These are phyloP conservation scores for Calonectria hongkongensis DNA, from an alignment of 2,329 filamentous ascomycete species.

Conservation along the genomic window DNA sequence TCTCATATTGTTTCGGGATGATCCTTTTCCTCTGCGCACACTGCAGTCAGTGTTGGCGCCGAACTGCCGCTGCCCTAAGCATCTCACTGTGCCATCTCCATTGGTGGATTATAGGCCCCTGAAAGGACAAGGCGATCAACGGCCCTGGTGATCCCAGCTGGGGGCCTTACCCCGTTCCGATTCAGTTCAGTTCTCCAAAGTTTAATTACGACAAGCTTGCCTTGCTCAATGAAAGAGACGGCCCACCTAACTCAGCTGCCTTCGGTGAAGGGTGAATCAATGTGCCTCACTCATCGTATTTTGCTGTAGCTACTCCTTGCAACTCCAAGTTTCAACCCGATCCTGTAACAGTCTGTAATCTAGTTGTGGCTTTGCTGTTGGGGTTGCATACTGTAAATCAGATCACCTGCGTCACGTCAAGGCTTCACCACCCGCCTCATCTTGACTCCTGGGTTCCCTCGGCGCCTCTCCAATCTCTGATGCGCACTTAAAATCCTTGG, in stretches of 20 bases:
- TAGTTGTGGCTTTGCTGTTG: background rate
- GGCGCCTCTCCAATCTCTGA: conserved; percentile 3
- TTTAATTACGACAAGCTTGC: conserved; percentile 19
- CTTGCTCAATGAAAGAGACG: background rate
- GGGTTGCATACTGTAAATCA: background rate
- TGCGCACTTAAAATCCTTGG: background rate
- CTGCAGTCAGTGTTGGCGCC: background rate
- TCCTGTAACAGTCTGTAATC: background rate
- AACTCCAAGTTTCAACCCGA: background rate
- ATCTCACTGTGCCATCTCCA: background rate
- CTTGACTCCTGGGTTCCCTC: background rate
- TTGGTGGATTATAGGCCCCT: background rate
- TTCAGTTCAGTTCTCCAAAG: conserved; percentile 4
- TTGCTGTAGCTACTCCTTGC: background rate
- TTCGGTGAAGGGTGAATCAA: background rate
- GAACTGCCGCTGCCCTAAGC: background rate
- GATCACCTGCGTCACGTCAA: background rate
- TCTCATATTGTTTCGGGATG: background rate
- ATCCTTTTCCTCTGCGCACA: background rate
- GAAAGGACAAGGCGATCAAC: background rate
- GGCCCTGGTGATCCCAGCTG: conserved; percentile 7
- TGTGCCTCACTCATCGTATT: background rate
- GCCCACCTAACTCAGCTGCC: background rate
- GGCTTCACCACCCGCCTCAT: background rate
- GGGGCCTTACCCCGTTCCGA: background rate